These are phyloP conservation scores for Solanum corneliomulleri DNA, from an alignment of 257 asterid species.

Conservation along the genomic window DNA sequence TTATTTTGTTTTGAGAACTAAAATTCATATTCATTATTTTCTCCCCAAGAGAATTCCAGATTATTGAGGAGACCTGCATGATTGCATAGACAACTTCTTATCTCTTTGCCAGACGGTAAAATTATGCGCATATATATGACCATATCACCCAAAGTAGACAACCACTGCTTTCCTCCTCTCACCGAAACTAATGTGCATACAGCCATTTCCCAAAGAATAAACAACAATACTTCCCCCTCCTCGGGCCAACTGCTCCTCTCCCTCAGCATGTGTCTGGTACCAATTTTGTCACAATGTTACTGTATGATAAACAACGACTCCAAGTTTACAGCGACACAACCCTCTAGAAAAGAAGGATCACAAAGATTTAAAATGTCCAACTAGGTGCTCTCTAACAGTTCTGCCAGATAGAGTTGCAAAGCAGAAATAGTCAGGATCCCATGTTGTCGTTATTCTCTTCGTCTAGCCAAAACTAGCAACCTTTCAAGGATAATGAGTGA, in stretches of 20 bases:
- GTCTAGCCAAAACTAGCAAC: background rate
- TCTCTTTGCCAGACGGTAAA: background rate
- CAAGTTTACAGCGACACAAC: background rate
- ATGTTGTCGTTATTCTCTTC: background rate
- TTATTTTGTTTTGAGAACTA: background rate
- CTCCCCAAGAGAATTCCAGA: background rate
- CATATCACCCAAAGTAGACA: background rate
- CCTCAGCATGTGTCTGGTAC: background rate
- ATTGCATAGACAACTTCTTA: background rate
- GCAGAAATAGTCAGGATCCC: background rate
- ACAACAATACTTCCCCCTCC: background rate
- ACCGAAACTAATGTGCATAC: background rate
- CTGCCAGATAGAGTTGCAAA: background rate
- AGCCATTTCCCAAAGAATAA: background rate
- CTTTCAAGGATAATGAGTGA: background rate
- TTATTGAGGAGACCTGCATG: background rate
- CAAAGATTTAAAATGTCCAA: background rate
- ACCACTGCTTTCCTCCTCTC: background rate
- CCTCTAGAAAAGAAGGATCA: background rate
- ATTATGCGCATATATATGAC: background rate
- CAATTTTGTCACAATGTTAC: background rate
- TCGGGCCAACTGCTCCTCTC: background rate
- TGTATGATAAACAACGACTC: background rate
- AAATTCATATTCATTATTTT: background rate
- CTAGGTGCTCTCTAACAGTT: background rate